phyloP scores from a whole-genome alignment of 2,329 filamentous ascomycete genomes.

The Fonsecaea pugnacius region DNA sequence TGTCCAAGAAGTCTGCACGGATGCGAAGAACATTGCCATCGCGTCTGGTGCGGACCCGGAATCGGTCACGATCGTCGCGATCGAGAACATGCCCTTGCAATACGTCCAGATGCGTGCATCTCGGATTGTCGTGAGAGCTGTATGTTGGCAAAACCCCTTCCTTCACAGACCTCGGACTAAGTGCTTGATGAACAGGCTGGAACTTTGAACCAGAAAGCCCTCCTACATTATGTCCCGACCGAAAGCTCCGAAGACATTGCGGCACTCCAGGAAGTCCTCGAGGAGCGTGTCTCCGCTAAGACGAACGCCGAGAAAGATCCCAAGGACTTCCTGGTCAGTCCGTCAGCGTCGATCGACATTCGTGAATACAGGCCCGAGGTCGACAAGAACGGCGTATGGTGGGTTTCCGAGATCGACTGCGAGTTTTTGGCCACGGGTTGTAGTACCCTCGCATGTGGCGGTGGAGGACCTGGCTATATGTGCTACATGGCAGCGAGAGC shows the following conservation, averaged over 20 bases:
- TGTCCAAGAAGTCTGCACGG: conserved; percentile 33
- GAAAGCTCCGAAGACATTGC: conserved; percentile 46
- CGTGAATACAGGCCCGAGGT: conserved; percentile 42
- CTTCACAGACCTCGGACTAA: not conserved
- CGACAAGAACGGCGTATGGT: conserved; percentile 44
- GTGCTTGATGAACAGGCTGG: conserved; percentile 10
- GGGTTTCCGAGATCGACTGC: conserved; percentile 52
- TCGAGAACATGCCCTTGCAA: conserved; percentile 47
- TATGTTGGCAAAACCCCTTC: conserved; percentile 27
- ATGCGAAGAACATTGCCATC: conserved; percentile 33
- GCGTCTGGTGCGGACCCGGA: conserved; percentile 26
- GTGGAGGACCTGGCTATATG: conserved; percentile 52
- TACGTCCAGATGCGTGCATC: conserved; percentile 40
- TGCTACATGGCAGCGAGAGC: conserved; percentile 31
- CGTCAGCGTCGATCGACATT: conserved; percentile 41
- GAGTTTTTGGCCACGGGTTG: conserved; percentile 54
- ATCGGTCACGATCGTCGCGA: conserved; percentile 40
- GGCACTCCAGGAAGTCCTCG: conserved; percentile 48
- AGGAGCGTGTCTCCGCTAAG: conserved; percentile 34
- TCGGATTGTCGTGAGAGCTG: conserved; percentile 44
- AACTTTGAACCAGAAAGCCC: conserved; percentile 13
- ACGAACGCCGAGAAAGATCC: conserved; percentile 20
- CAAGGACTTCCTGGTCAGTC: conserved; percentile 23
- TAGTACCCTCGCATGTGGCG: conserved; percentile 55
- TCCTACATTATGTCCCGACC: conserved; percentile 8